Evolutionary conservation across 192 early-diverging fungal species (phyloP).

Genomic region (Polychytrium aggregatum): DNA sequence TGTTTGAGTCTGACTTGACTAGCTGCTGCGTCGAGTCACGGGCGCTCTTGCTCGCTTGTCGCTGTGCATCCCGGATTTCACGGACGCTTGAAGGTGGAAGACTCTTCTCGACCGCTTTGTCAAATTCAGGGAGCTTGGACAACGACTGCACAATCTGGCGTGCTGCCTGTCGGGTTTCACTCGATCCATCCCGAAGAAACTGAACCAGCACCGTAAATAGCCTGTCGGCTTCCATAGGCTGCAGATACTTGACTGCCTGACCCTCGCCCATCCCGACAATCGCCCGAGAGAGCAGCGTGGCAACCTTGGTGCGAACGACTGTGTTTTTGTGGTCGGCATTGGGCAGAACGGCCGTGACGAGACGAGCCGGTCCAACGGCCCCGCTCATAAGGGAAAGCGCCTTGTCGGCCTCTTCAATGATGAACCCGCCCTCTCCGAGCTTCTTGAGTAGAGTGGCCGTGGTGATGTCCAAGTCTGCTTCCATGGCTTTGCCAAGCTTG

Average conservation of each 20-base stretch:
- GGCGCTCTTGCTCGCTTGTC: too few species aligned
- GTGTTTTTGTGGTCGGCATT: conserved; percentile 22
- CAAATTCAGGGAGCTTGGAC: conserved; percentile 11
- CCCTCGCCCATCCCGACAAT: conserved; percentile 4
- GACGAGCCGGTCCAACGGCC: conserved; percentile 6
- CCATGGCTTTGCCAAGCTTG: conserved; percentile 13
- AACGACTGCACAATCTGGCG: conserved; percentile 9
- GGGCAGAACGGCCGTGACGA: conserved; percentile 8
- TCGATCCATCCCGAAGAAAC: conserved; percentile 17
- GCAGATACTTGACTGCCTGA: conserved; percentile 11
- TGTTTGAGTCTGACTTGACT: too few species aligned
- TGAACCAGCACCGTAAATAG: conserved; percentile 10
- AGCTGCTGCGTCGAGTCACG: too few species aligned
- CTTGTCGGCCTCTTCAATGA: conserved; percentile 15
- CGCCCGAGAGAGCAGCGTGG: conserved; percentile 6
- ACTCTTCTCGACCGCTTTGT: conserved; percentile 10
- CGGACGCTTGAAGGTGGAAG: conserved; percentile 8
- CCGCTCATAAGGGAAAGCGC: conserved; percentile 11
- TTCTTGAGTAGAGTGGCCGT: conserved; percentile 19
- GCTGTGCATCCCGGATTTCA: conserved; percentile 14
- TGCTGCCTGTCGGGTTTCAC: conserved; percentile 16
- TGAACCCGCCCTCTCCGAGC: conserved; percentile 21
- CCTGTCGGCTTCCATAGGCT: conserved; percentile 10
- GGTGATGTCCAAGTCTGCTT: conserved; percentile 14
- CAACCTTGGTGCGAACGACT: conserved; percentile 9